Evolutionary conservation across 148 eudicot genomes (phyloP).

Genomic region (Persicaria tinctoria): DNA sequence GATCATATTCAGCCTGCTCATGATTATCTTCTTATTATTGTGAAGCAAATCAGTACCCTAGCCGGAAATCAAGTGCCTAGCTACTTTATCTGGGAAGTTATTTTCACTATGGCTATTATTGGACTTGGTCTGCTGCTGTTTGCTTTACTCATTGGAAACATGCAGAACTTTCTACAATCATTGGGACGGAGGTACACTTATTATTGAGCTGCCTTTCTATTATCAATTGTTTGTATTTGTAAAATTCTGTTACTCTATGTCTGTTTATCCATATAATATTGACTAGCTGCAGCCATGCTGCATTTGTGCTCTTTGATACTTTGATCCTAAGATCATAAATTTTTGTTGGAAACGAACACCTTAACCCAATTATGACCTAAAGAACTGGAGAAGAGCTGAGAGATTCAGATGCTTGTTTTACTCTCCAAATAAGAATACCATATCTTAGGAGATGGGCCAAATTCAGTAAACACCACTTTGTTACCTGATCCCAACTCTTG

Average conservation of each 20-base stretch:
- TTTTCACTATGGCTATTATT: constrained; percentile 71
- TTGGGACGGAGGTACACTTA: constrained; percentile 68
- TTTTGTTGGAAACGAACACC: not conserved
- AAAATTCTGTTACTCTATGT: not conserved
- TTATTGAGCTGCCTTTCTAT: constrained; percentile 15
- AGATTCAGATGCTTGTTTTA: not conserved
- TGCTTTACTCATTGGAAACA: constrained; percentile 76
- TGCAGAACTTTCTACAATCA: constrained; percentile 85
- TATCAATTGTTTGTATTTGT: not conserved
- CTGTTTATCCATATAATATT: not conserved
- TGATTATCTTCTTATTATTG: constrained; percentile 5
- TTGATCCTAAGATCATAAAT: not conserved
- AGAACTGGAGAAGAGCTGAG: not conserved
- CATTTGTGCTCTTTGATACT: not conserved
- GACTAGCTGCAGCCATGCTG: not conserved
- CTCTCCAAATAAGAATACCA: not conserved
- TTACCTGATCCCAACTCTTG: not conserved
- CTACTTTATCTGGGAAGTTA: constrained; percentile 68
- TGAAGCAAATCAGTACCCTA: constrained; percentile 84
- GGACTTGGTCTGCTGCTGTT: constrained; percentile 77
- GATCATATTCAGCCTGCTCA: not conserved
- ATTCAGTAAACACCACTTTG: not conserved
- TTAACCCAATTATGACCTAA: not conserved
- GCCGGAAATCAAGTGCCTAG: constrained; percentile 78
- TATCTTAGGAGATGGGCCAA: not conserved